These are phyloP conservation scores for Naganishia antarctica DNA, from an alignment of 768 basidiomycete species.

Conservation along the genomic window DNA sequence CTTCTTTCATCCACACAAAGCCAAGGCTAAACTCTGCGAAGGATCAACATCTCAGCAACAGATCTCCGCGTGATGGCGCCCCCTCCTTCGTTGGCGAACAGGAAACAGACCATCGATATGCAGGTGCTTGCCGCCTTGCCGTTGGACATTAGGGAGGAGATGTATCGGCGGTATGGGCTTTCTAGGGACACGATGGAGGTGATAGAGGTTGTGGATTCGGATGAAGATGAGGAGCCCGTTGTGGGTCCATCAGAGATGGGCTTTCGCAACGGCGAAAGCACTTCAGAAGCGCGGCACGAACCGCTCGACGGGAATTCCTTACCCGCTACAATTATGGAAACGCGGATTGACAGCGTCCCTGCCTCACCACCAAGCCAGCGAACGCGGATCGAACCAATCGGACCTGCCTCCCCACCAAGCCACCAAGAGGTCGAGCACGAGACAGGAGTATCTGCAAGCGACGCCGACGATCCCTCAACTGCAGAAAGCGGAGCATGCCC, in stretches of 20 bases:
- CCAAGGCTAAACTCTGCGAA: constrained; percentile 6
- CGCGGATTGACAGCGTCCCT: too few relatives aligned
- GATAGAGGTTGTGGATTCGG: constrained; percentile 19
- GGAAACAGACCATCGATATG: not conserved
- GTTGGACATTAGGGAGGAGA: constrained; percentile 11
- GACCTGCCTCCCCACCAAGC: too few relatives aligned
- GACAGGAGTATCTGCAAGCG: not conserved
- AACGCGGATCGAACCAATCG: too few relatives aligned
- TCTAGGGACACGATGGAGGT: not conserved
- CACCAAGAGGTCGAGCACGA: not conserved
- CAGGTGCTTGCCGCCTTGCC: constrained; percentile 15
- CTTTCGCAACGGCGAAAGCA: not conserved
- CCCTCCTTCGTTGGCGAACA: constrained; percentile 22
- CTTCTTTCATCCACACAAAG: not conserved
- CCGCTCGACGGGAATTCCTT: too few relatives aligned
- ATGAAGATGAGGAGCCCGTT: constrained; percentile 8
- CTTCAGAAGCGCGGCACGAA: not conserved
- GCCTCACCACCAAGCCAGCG: too few relatives aligned
- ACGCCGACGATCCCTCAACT: not conserved
- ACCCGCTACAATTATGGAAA: too few relatives aligned
- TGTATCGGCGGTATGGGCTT: not conserved
- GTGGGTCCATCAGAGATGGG: not conserved
- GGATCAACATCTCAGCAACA: constrained; percentile 24
- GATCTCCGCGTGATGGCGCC: constrained; percentile 5
- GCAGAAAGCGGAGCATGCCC: not conserved